Base-by-base conservation (phyloP, 2,329 filamentous ascomycete species). In the Pyrenochaeta sp. region DNA sequence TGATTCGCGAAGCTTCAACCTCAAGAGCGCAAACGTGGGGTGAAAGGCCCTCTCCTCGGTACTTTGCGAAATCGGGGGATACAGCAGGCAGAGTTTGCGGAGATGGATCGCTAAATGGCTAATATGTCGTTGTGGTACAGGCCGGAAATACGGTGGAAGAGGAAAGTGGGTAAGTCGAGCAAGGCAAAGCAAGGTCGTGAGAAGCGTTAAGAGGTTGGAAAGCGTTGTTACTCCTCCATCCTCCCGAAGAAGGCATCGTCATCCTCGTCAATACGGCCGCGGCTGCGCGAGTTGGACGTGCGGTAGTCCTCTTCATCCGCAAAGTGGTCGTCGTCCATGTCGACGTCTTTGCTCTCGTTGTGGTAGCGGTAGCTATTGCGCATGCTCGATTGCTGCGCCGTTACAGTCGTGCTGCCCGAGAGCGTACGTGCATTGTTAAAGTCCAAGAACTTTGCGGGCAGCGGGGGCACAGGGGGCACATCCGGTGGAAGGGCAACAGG, bases 211-310 rank as follows among this genome's bases (percentile, higher is more conserved):
- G 45, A 12, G 20, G 46, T 35, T 42, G 49, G 29, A 18, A 46
- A 32, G 18, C 15, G 42, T 37, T 18, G 12, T 53, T 67, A 76
- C 58, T 96, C 92, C 78, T 99, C 95, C 94, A 98, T 98, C 64
- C 87, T 87, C 51, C 93, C 93, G 81, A 99, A 99, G 68, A 98
- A 90, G 71, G 93, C 93, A 63, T 97, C 93, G 63, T 98, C 94
- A 59, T 96, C 92, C 66, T 97, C 93, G 66, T 96, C 91, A 75
- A 87, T 89, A 58, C 89, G 72, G 45, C 85, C 85, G 49, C 85
- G 83, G 54, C 71, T 71, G 57, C 67, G 70, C 41, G 71, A 70
- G 49, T 73, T 65, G 60, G 71, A 65, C 42, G 70, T 69, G 46
- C 78, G 81, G 68, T 87, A 87, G 57, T 90, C 87, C 56, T 90